Evolutionary conservation across 2,329 filamentous ascomycete species (phyloP), one percentile per base, ranked within the genome.

Genomic region (Leptodontidium sp.): DNA sequence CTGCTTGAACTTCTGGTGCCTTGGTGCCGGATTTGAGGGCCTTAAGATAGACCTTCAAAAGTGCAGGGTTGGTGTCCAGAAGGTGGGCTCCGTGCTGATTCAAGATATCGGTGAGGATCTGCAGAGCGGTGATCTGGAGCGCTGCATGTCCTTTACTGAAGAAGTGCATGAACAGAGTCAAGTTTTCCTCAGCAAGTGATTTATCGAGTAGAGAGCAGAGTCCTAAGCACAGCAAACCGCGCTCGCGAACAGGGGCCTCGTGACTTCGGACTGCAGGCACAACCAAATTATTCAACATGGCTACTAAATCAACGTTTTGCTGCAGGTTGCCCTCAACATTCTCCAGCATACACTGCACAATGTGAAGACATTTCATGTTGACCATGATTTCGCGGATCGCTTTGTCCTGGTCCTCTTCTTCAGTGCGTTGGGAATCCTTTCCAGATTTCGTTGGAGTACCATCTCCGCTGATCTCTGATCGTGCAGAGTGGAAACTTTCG

Each of bases 341-440:
- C 78, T 97, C 90, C 63, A 99, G 86, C 92, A 98, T 97, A 84
- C 94, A 98, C 80, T 98, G 93, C 32, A 97, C 94, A 74, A 99
- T 98, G 78, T 98, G 93, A 70, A 99, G 86, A 80, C 96, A 98
- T 82, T 98, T 98, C 88, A 98, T 94, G 83, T 98, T 98, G 79
- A 98, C 92, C 84, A 98, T 90, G 77, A 98, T 96, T 81, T 98
- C 94, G 73, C 89, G 90, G 73, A 98, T 89, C 1, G 92, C 93
- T 82, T 94, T 97, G 58, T 87, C 86, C 73, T 88, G 85, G 11
- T 88, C 87, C 71, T 90, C 88, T 73, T 92, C 91, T 67, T 91
- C 89, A 62, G 82, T 77, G 40, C 80, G 80, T 75, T 83, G 84
- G 61, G 79, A 80, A 50, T 79, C 79, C 73, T 82, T 84, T 11